Conservation (phyloP, 257 asterid species). For the Nicotiana benthamiana region DNA sequence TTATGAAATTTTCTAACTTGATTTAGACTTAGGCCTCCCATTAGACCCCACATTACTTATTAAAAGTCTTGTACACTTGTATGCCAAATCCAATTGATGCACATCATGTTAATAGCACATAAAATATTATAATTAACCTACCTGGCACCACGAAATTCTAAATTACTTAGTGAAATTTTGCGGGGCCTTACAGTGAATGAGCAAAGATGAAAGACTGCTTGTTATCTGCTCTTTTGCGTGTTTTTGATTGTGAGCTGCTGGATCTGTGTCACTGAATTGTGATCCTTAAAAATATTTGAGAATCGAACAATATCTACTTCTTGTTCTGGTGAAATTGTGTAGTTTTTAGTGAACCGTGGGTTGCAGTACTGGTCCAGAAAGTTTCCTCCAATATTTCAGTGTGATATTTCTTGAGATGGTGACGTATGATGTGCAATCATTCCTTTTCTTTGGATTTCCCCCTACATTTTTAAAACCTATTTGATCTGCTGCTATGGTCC, state of each 20-base stretch:
- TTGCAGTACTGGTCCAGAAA: neutral
- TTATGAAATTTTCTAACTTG: too few species aligned
- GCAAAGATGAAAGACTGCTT: neutral
- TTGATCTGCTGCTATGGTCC: slow-evolving; percentile 3
- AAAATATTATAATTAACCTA: too few species aligned
- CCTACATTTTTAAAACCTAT: neutral
- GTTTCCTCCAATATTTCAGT: neutral
- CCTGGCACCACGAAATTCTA: too few species aligned
- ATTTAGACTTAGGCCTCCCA: too few species aligned
- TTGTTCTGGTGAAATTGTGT: neutral
- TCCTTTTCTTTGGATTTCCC: neutral
- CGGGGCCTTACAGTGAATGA: too few species aligned
- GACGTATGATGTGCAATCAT: neutral
- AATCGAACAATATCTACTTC: neutral
- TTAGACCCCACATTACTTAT: too few species aligned
- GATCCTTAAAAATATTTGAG: neutral
- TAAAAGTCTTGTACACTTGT: too few species aligned
- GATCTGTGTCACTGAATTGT: neutral
- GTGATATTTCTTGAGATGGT: neutral
- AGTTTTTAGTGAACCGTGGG: neutral
- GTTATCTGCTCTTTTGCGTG: neutral
- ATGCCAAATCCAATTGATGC: too few species aligned
- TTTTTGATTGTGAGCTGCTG: neutral
- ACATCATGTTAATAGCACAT: too few species aligned
- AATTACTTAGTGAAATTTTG: too few species aligned